Percentiles rank a stretch among this genome's conserved stretches.
These are phyloP conservation scores for Starmerella bacillaris DNA, from an alignment of 805 yeast species.

Conservation along the genomic window DNA sequence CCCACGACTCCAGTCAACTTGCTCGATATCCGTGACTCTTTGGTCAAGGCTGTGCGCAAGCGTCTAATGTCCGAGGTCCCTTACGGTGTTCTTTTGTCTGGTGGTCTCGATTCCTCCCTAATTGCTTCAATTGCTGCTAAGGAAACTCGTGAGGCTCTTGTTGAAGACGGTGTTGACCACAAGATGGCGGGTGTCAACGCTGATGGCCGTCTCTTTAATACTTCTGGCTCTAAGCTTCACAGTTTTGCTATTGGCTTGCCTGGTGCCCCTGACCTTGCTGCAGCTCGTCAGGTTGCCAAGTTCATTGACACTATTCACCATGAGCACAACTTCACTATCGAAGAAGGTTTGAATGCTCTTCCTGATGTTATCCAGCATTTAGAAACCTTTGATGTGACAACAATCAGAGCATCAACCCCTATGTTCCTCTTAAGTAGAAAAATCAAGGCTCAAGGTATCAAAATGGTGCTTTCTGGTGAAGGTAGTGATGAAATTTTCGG, in stretches of 20 bases:
- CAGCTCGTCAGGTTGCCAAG: constrained; percentile 92
- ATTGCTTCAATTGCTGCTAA: constrained; percentile 95
- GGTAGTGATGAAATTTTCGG: constrained; percentile 99
- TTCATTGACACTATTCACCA: constrained; percentile 93
- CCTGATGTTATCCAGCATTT: constrained; percentile 87
- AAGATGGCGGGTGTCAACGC: constrained; percentile 87
- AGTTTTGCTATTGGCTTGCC: constrained; percentile 96
- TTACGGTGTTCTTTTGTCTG: constrained; percentile 90
- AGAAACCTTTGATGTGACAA: constrained; percentile 96
- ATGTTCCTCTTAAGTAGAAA: constrained; percentile 92
- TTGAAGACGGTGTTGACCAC: constrained; percentile 42
- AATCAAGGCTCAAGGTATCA: constrained; percentile 98
- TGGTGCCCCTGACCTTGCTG: constrained; percentile 91
- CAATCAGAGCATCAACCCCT: constrained; percentile 97
- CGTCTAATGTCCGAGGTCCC: constrained; percentile 99
- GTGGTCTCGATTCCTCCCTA: constrained; percentile 92
- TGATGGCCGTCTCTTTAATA: constrained; percentile 55
- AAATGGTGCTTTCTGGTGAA: constrained; percentile 98
- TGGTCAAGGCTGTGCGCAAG: constrained; percentile 94
- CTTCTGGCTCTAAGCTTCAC: constrained; percentile 53
- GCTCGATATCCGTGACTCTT: constrained; percentile 50
- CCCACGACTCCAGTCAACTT: constrained; percentile 66
- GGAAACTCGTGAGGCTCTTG: constrained; percentile 70
- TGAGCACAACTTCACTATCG: constrained; percentile 90
- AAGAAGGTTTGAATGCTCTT: constrained; percentile 92